These are phyloP conservation scores for Xylaria castorea DNA, from an alignment of 495 filamentous ascomycete genomes.

Conservation along the genomic window DNA sequence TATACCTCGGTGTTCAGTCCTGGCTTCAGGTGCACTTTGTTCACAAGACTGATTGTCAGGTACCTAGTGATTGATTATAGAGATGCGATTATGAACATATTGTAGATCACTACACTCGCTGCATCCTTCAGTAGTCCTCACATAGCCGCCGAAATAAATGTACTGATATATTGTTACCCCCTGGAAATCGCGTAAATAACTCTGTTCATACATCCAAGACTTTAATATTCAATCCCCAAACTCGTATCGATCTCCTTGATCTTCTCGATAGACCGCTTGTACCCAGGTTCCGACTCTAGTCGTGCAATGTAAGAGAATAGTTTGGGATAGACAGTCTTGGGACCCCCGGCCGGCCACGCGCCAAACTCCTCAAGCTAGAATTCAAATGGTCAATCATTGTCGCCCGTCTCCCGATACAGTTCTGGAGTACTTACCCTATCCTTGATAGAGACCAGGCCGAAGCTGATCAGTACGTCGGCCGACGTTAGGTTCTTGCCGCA, in stretches of 20 bases:
- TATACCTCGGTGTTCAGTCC: not conserved
- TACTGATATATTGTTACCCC: not conserved
- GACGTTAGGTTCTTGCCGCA: conserved; percentile 75
- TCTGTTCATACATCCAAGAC: not conserved
- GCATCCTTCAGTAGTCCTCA: not conserved
- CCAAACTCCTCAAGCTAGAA: conserved; percentile 55
- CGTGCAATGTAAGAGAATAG: conserved; percentile 67
- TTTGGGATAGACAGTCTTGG: conserved; percentile 45
- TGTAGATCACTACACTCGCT: not conserved
- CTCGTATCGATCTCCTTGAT: conserved; percentile 67
- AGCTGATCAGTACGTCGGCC: conserved; percentile 83
- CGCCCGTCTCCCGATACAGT: not conserved
- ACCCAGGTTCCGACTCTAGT: conserved; percentile 68
- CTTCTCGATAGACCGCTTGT: conserved; percentile 60
- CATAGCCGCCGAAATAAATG: not conserved
- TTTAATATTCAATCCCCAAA: conserved; percentile 33
- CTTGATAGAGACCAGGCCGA: conserved; percentile 67
- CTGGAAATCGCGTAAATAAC: not conserved
- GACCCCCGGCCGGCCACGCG: conserved; percentile 32
- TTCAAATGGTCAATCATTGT: not conserved
- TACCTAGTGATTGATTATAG: not conserved
- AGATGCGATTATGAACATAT: not conserved
- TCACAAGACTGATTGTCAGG: not conserved
- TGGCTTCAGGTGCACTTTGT: not conserved
- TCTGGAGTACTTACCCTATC: conserved; percentile 42